Evolutionary conservation across 257 asterid genomes (phyloP), one percentile per base, ranked within the genome.

Genomic region (Solanum rostratum): DNA sequence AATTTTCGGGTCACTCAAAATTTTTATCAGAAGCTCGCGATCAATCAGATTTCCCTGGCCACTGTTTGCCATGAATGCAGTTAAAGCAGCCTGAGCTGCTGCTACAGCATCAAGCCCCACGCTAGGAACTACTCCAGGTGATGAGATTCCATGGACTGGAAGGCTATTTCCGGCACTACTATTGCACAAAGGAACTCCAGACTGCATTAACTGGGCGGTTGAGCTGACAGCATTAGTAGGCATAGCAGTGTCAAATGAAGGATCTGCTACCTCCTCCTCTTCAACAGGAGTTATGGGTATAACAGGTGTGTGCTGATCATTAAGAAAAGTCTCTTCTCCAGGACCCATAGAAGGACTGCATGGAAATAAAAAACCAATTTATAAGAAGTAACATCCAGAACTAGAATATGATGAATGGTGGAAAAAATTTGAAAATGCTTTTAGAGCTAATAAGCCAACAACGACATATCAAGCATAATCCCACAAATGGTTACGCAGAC

Each of bases 261-360:
- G 20, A 62, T 93, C 82, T 24, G 88, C 84, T 66, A 90, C 85
- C 84, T 96, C 99, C 82, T 97, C 99, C 7, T 97, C 99, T 91
- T 97, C 99, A 37, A 95, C 90, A 62, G 99, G 91, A 43, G 96
- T 95, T 76, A 94, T 80, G 54, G 98, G 99, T 85, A 97, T 88
- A 87, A 89, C 83, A 22, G 93, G 89, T 29, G 91, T 88, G 76
- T 73, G 78, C 74, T 89, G 87, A 60, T 90, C 90, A 45, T 79
- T 65, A 79, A 85, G 80, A 73, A 22, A 45, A 7, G 91, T 88
- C 55, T 93, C 96, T 4, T 74, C 87, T 5, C 79, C 86, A 9
- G 18, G 41, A 45, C 81, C 88, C 50, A 81, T 81, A 33, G 90
- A 83, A 78, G 99, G 98, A 88, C 99, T 97, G 95, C 85, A 30